Evolutionary conservation across 1,284 basidiomycete species (phyloP).

Genomic region (Rugosomyces carneus): DNA sequence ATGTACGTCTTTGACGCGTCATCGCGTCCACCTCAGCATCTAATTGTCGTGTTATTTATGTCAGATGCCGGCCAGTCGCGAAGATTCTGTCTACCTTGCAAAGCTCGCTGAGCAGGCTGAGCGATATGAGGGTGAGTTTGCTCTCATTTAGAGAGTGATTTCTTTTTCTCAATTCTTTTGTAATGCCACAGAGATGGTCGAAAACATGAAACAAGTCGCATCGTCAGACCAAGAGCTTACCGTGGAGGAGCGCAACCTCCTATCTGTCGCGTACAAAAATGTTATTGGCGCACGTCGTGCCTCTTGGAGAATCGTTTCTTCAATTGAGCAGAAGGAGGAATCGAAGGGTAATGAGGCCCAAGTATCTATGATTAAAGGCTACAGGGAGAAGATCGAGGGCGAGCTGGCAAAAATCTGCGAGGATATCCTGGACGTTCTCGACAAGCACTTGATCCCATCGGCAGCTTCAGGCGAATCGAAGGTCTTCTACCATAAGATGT

Average conservation of each 20-base stretch:
- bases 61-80: constrained; percentile 79
- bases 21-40: constrained; percentile 25
- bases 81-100: constrained; percentile 98
- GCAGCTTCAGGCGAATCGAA: constrained; percentile 98
- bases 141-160: background rate
- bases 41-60: constrained; percentile 16
- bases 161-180: constrained; percentile 15
- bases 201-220: constrained; percentile 98
- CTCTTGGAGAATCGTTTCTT: constrained; percentile 98
- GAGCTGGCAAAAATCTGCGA: constrained; percentile 99
- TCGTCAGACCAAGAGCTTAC: constrained; percentile 97
- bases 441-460: constrained; percentile 98
- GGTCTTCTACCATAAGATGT: constrained; percentile 99
- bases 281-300: constrained; percentile 99
- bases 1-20: constrained; percentile 32
- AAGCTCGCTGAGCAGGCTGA: constrained; percentile 99
- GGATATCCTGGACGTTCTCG: constrained; percentile 97
- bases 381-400: constrained; percentile 97
- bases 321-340: constrained; percentile 99
- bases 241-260: constrained; percentile 98
- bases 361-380: constrained; percentile 98
- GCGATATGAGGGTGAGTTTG: constrained; percentile 82
- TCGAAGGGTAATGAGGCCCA: constrained; percentile 98
- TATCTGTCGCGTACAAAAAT: constrained; percentile 99
- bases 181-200: constrained; percentile 87